phyloP scores from a whole-genome alignment of 2,329 filamentous ascomycete genomes.

The Aspergillus sp. region DNA sequence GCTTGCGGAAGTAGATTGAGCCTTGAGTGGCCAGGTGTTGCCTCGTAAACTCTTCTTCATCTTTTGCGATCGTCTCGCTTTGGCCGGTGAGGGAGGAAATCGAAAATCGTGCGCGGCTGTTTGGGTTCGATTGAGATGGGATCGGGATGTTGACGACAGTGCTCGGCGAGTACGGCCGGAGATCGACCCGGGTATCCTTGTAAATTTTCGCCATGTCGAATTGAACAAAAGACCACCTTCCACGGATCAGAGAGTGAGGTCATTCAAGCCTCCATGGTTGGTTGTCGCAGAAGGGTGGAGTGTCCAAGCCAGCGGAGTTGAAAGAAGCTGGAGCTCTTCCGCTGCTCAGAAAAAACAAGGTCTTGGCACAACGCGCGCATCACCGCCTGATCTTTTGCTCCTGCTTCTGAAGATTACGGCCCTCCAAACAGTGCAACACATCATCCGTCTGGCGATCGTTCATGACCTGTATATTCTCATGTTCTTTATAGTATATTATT shows the following conservation, averaged over 20 bases:
- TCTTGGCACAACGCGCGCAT: slow-evolving; percentile 27
- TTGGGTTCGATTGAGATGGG: slow-evolving; percentile 48
- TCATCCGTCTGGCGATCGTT: background rate
- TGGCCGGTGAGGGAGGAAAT: slow-evolving; percentile 43
- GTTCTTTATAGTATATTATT: background rate
- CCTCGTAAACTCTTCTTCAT: slow-evolving; percentile 64
- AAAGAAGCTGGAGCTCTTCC: slow-evolving; percentile 24
- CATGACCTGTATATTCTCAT: background rate
- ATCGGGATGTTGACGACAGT: slow-evolving; percentile 70
- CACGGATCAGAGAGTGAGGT: slow-evolving; percentile 16
- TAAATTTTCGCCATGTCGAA: slow-evolving; percentile 67
- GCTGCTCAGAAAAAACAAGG: slow-evolving; percentile 32
- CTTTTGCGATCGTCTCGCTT: slow-evolving; percentile 52
- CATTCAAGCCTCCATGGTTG: slow-evolving; percentile 33
- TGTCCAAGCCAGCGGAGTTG: slow-evolving; percentile 18
- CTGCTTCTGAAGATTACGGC: background rate
- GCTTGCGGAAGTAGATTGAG: slow-evolving; percentile 78
- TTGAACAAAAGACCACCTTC: slow-evolving; percentile 18
- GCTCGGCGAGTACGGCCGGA: slow-evolving; percentile 68
- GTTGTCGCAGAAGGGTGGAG: slow-evolving; percentile 16
- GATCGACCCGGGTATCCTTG: slow-evolving; percentile 82
- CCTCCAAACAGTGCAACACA: background rate
- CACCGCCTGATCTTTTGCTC: slow-evolving; percentile 9
- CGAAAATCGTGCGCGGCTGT: slow-evolving; percentile 45
- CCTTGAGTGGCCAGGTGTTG: slow-evolving; percentile 73